Evolutionary conservation across 2,329 filamentous ascomycete genomes (phyloP).

Genomic region (Paecilomyces fulvus): DNA sequence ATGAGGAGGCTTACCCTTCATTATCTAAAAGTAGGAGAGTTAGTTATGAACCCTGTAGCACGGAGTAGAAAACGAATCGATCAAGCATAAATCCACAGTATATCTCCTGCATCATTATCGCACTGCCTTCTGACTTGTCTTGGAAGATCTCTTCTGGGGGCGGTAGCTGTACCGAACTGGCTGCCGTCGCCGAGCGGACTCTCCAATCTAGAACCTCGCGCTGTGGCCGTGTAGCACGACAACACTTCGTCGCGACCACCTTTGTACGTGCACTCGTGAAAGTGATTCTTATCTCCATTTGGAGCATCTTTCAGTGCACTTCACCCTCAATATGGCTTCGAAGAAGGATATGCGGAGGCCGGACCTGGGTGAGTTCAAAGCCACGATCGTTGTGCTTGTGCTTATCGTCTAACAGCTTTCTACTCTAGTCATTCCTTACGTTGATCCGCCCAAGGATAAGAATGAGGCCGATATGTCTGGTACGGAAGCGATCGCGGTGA

Average conservation of each 20-base stretch:
- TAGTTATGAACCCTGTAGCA: too few species aligned
- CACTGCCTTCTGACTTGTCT: not conserved
- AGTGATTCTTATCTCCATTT: not conserved
- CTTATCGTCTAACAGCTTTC: constrained; percentile 5
- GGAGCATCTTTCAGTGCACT: not conserved
- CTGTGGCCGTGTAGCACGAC: not conserved
- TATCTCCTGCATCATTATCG: too few species aligned
- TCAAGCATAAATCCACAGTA: too few species aligned
- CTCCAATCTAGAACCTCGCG: not conserved
- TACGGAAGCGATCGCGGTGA: constrained; percentile 40
- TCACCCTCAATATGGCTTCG: constrained; percentile 49
- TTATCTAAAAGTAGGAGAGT: too few species aligned
- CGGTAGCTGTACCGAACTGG: not conserved
- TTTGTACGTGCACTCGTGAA: not conserved
- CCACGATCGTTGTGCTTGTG: constrained; percentile 1
- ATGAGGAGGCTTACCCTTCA: too few species aligned
- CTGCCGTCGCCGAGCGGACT: not conserved
- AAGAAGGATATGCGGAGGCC: constrained; percentile 69
- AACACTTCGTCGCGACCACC: not conserved
- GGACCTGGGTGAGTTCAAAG: constrained; percentile 57
- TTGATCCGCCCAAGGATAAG: constrained; percentile 61
- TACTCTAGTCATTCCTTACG: constrained; percentile 72
- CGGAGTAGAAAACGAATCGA: too few species aligned
- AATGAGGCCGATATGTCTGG: constrained; percentile 61
- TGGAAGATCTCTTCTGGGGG: not conserved